These are phyloP conservation scores for Phtheirospermum japonicum DNA, from an alignment of 257 asterid genomes.

Conservation along the genomic window DNA sequence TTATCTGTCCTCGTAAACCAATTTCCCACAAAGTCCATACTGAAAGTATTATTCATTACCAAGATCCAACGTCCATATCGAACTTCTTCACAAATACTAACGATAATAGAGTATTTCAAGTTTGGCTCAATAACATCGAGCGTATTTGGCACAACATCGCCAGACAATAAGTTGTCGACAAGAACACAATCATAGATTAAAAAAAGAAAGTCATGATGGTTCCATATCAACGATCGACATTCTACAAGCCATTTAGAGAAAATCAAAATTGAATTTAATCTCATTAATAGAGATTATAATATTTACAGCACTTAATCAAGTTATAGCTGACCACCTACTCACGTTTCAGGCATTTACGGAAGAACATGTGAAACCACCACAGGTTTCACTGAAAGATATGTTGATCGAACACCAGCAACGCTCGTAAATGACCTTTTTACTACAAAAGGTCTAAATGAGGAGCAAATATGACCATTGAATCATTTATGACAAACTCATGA, in stretches of 20 bases:
- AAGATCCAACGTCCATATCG: conserved; percentile 64
- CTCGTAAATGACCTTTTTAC: conserved; percentile 60
- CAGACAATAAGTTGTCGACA: conserved; percentile 76
- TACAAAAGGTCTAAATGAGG: too few relatives aligned
- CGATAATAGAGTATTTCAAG: conserved; percentile 55
- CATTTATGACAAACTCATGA: too few relatives aligned
- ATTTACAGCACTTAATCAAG: conserved; percentile 1
- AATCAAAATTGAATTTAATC: too few relatives aligned
- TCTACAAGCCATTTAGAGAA: too few relatives aligned
- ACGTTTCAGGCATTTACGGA: conserved; percentile 78
- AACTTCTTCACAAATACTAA: conserved; percentile 51
- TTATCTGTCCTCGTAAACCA: conserved; percentile 61
- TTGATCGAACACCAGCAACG: conserved; percentile 61
- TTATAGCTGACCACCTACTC: conserved; percentile 51
- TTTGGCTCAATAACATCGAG: conserved; percentile 50
- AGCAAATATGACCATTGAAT: too few relatives aligned
- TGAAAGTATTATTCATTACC: conserved; percentile 70
- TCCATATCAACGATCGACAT: too few relatives aligned
- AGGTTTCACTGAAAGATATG: conserved; percentile 71
- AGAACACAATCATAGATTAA: conserved; percentile 17
- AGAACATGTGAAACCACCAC: conserved; percentile 71
- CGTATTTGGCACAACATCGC: conserved; percentile 63
- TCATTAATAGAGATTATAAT: background rate
- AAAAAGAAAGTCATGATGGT: too few relatives aligned
- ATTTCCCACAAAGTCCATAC: conserved; percentile 85